Percentiles rank a stretch among this genome's conserved stretches.
phyloP scores from a whole-genome alignment of 225 moss, liverwort and hornwort genomes.

The Polytrichum formosum region DNA sequence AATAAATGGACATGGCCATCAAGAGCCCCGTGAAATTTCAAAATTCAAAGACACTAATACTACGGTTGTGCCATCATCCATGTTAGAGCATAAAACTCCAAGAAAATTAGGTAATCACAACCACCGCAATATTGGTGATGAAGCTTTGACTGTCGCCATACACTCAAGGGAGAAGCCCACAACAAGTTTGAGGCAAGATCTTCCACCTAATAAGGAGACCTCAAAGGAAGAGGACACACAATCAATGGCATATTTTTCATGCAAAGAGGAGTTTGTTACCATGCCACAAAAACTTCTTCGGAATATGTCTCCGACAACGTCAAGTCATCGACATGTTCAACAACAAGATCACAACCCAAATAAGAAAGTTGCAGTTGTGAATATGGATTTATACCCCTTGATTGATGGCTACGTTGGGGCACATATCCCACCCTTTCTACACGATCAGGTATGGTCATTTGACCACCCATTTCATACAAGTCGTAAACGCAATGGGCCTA shows the following conservation, averaged over 20 bases:
- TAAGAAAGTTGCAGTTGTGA: neutral
- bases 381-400: neutral
- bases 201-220: neutral
- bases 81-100: too few species aligned
- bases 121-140: neutral
- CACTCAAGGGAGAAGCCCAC: neutral
- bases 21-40: neutral
- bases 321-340: neutral
- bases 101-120: neutral
- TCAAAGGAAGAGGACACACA: slow-evolving; percentile 4
- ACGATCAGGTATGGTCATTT: slow-evolving; percentile 1
- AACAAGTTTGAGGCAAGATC: neutral
- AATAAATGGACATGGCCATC: neutral
- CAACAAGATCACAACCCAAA: neutral
- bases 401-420: neutral
- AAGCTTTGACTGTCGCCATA: too few species aligned
- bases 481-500: too few species aligned
- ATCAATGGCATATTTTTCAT: neutral
- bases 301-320: too few species aligned
- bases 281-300: neutral
- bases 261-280: neutral
- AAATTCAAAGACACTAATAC: neutral
- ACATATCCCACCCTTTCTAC: slow-evolving; percentile 4
- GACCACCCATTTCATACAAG: too few species aligned
- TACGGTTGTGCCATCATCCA: neutral